Conservation (phyloP, 2,329 filamentous ascomycete species). For the Ophiosphaerella korrae region DNA sequence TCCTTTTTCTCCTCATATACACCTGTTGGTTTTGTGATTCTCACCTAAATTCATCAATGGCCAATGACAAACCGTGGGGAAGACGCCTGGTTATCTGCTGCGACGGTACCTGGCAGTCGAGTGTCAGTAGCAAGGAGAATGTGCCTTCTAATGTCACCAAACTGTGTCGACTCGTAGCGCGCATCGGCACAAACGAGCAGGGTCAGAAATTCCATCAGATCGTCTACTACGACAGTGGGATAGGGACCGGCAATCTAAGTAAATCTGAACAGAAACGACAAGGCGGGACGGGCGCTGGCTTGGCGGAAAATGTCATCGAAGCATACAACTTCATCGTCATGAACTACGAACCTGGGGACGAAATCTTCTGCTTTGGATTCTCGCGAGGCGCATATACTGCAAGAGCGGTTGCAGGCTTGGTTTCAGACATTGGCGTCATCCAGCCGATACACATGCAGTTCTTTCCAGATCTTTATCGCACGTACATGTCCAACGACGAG, state of each 20-base stretch:
- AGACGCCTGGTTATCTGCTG: conserved; percentile 44
- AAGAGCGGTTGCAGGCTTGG: conserved; percentile 49
- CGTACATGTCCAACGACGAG: conserved; percentile 37
- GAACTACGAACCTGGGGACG: conserved; percentile 56
- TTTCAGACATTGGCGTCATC: conserved; percentile 54
- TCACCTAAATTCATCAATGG: neutral
- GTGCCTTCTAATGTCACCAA: conserved; percentile 45
- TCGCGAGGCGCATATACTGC: conserved; percentile 55
- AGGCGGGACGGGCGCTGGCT: conserved; percentile 51
- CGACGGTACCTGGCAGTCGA: conserved; percentile 46
- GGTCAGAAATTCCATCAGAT: conserved; percentile 42
- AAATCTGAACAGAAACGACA: conserved; percentile 32
- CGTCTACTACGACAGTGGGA: conserved; percentile 44
- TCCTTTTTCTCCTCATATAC: neutral
- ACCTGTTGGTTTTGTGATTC: neutral
- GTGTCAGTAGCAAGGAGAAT: conserved; percentile 35
- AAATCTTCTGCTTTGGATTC: conserved; percentile 56
- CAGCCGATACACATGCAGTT: conserved; percentile 51
- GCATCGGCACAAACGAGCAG: conserved; percentile 32
- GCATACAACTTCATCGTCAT: conserved; percentile 57
- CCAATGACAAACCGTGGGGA: conserved; percentile 31
- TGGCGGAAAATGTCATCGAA: conserved; percentile 56
- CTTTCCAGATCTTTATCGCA: conserved; percentile 52
- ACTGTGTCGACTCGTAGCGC: conserved; percentile 39
- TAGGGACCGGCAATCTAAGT: conserved; percentile 41